phyloP scores from a whole-genome alignment of 768 basidiomycete species.

The Sporobolomyces pararoseus region DNA sequence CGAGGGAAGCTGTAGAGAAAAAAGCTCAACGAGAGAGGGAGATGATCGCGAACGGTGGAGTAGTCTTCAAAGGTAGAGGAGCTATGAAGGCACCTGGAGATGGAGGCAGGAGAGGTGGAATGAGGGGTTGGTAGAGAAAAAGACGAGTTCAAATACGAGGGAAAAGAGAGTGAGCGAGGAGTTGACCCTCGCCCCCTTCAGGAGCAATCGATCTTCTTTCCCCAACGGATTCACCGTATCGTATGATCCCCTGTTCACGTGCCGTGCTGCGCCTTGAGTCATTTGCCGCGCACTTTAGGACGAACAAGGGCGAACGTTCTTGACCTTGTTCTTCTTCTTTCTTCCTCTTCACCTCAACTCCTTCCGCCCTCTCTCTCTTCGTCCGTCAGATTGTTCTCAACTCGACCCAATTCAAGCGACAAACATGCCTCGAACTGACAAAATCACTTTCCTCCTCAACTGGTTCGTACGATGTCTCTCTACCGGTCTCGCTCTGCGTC shows the following conservation, averaged over 20 bases:
- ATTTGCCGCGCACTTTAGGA: too few species aligned
- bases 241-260: too few species aligned
- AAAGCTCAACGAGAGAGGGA: conserved; percentile 29
- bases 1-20: conserved; percentile 58
- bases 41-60: conserved; percentile 11
- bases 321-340: background rate
- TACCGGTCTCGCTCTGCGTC: background rate
- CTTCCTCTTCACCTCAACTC: background rate
- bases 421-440: background rate
- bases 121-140: conserved; percentile 37
- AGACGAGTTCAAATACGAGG: background rate
- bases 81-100: conserved; percentile 37
- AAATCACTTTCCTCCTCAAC: conserved; percentile 36
- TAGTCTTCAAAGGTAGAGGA: conserved; percentile 41
- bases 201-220: too few species aligned
- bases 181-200: too few species aligned
- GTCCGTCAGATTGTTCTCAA: background rate
- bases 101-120: conserved; percentile 22
- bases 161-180: too few species aligned
- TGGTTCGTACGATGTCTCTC: conserved; percentile 9
- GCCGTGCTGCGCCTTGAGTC: too few species aligned
- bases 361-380: too few species aligned
- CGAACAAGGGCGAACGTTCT: too few species aligned
- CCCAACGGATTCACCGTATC: too few species aligned
- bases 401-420: background rate